phyloP scores from a whole-genome alignment of 345 rosid species.

The Syzygium grande region DNA sequence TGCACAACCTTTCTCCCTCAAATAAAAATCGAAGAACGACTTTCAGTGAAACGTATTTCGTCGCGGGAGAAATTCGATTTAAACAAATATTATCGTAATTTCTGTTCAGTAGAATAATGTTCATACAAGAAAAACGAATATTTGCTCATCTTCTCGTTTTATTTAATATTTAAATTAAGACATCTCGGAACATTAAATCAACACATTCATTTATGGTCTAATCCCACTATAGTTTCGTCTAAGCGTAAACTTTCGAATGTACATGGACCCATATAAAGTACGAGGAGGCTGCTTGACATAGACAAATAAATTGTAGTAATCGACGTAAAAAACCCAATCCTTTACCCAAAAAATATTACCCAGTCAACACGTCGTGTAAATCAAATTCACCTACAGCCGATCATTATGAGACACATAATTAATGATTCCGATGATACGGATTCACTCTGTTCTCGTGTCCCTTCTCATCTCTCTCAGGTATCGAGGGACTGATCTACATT shows the following conservation, averaged over 20 bases:
- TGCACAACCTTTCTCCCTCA: too few relatives aligned
- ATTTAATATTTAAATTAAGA: too few relatives aligned
- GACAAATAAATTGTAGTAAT: neutral
- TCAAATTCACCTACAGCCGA: neutral
- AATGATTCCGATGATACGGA: neutral
- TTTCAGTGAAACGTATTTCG: too few relatives aligned
- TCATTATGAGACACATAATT: neutral
- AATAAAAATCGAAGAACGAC: too few relatives aligned
- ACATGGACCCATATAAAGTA: neutral
- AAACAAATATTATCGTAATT: neutral
- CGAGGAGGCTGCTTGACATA: neutral
- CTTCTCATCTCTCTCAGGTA: too few relatives aligned
- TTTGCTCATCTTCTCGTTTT: neutral
- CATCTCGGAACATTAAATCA: neutral
- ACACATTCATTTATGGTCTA: neutral
- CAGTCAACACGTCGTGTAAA: neutral
- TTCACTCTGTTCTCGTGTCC: too few relatives aligned
- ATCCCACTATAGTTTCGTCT: neutral
- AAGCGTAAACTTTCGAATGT: neutral
- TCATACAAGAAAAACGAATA: neutral
- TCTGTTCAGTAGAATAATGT: too few relatives aligned
- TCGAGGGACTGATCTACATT: too few relatives aligned
- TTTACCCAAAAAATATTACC: too few relatives aligned
- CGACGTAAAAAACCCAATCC: neutral
- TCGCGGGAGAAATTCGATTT: too few relatives aligned